Base-by-base conservation (phyloP, 2,329 filamentous ascomycete genomes). In the Magnaporthiopsis incrustans region DNA sequence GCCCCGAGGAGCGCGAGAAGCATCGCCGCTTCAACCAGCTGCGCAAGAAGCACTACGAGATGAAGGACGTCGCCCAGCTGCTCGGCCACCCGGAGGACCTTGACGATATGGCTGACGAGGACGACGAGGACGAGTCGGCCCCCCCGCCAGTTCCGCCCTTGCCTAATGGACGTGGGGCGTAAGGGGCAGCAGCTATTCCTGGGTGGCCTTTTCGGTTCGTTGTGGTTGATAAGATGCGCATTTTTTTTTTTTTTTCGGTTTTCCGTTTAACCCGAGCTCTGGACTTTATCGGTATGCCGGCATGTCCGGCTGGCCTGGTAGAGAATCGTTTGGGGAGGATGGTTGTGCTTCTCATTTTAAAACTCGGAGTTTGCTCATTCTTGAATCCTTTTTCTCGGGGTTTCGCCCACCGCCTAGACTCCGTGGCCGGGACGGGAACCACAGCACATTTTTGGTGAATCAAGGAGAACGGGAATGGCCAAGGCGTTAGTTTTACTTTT, bases 41-140 rank as follows among this genome's bases (percentile, higher is more conserved):
- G 81, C 86, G 95, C 72, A 97, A 95, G 87, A 94, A 88, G 80
- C 95, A 99, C 77, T 99, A 99, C 77, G 95, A 99, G 82, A 99
- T 99, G 95, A 92, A 86, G 78, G 90, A 95, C 73, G 92, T 97
- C 65, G 96, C 95, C 71, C 85, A 88, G 72, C 78, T 98, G 63
- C 84, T 99, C 68, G 93, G 92, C 18, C 89, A 91, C 71, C 86
- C 89, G 4, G 88, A 90, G 71, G 80, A 85, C 4, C 71, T 89
- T 60, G 85, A 86, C 61, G 85, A 85, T n/a, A 73, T 82, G 68
- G 82, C 78, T 57, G 83, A 84, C 2, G 85, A 76, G 0, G 74
- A 75, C 2, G 74, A 73, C 2, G 69, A 71, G 2, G 74, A 76
- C 5, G 73, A 71, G 59, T 25, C 59, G 12, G 70, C 67, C 11